Evolutionary conservation across 2,329 filamentous ascomycete genomes (phyloP), one percentile per base, ranked within the genome.

Genomic region (Epichloe sp.): DNA sequence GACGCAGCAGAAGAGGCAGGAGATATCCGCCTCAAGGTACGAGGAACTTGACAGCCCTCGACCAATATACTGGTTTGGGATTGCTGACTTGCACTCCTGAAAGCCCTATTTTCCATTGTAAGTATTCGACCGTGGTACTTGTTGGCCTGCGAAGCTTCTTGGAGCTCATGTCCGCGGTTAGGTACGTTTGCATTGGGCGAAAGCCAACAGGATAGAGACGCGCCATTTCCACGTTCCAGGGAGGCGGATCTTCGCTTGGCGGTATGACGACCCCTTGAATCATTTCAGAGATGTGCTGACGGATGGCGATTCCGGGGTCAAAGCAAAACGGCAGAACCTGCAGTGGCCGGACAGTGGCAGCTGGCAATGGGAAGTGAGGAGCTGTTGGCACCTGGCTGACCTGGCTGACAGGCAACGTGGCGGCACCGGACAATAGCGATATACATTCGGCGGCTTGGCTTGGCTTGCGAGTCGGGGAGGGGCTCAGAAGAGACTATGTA

Each of bases 21-120:
- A 48, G 72, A 79, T 53, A 71, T 76, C 2, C 67, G 69, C 5
- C 71, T 78, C 55, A 82, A 80, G 73, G 79, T 81, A 48, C 3
- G 52, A 23, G 41, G 10, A 43, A 19, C 7, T 14, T 35, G 15
- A 10, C 26, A 48, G 38, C 15, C 6, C 2, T 26, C n/a, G 14
- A 14, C 14, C 31, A 34, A 43, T n/a, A 35, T 38, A 8, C n/a
- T 31, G 41, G 38, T 14, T 35, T 5, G 17, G 11, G 37, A 31
- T 40, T 4, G 36, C 43, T 49, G 11, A 50, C 47, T 46, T 8
- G 10, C 19, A 4, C 11, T 15, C 4, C 19, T n/a, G 4, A 41
- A 57, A 79, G 79, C 74, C 78, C 35, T 83, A 83, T 61, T 82
- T 83, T 53, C 77, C 77, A 43, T 60, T 82, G 74, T 82, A 65